Conservation (phyloP, 78 protist genomes). For the Emiliania huxleyi region DNA sequence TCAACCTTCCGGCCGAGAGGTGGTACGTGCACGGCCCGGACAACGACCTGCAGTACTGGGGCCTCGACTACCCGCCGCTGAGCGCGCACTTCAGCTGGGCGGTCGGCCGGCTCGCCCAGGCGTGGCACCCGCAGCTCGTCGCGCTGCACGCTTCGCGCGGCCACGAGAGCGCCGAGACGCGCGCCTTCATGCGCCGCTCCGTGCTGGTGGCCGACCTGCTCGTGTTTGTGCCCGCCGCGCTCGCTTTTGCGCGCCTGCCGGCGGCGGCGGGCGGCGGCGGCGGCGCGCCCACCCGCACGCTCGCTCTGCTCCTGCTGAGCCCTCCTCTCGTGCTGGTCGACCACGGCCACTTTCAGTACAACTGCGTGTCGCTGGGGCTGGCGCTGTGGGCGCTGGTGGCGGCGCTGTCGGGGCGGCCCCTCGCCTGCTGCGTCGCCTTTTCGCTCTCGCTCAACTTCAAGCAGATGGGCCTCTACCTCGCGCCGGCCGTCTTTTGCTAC, state of each 20-base stretch:
- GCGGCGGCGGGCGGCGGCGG: not conserved
- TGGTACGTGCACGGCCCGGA: constrained; percentile 80
- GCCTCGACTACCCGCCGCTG: constrained; percentile 98
- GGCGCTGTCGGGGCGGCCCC: not conserved
- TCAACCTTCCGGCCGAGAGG: constrained; percentile 57
- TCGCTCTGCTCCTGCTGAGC: not conserved
- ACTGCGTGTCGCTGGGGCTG: constrained; percentile 81
- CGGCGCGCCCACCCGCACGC: not conserved
- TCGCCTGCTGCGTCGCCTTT: constrained; percentile 46
- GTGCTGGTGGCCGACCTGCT: constrained; percentile 75
- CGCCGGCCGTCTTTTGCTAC: constrained; percentile 76
- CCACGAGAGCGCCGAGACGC: constrained; percentile 53
- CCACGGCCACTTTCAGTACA: constrained; percentile 94
- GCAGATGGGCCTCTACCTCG: constrained; percentile 87
- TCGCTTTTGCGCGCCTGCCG: not conserved
- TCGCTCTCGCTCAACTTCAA: constrained; percentile 75
- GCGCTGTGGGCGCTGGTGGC: constrained; percentile 42
- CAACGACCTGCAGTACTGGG: constrained; percentile 96
- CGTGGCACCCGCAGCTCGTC: constrained; percentile 40
- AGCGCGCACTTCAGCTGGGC: constrained; percentile 85
- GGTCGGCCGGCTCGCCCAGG: constrained; percentile 65
- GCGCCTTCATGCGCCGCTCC: constrained; percentile 84
- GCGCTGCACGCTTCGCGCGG: constrained; percentile 88
- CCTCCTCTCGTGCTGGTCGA: constrained; percentile 60
- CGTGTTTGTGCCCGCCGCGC: constrained; percentile 74